Base-by-base conservation (phyloP, 371 early-diverging fungal genomes). In the Quaeritorhiza haematococci region DNA sequence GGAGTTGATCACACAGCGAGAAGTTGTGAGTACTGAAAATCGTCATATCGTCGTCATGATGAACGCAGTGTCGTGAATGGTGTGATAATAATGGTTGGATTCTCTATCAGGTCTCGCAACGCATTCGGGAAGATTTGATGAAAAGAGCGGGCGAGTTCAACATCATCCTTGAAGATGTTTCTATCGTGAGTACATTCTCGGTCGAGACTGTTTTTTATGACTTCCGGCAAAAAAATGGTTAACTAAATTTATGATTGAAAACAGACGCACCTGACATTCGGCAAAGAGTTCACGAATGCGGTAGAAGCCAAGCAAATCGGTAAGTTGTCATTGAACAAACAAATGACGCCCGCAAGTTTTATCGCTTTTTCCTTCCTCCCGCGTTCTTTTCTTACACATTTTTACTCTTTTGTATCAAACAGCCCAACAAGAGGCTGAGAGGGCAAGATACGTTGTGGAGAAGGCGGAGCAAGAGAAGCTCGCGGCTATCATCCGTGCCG, bases 1-100 rank as follows among this genome's bases (percentile, higher is more conserved):
- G 55, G 96, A 98, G 73, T 80, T 98, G 49, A 98, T 98, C 67
- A 98, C 98, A 17, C 98, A 98, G 83, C 88, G 98, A 71, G 98
- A 97, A 68, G 80, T 92, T 54, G 96, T 92, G 51, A 41, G 68
- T 48, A 27, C n/a, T n/a, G n/a, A n/a, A n/a, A n/a, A n/a, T n/a
- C n/a, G n/a, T n/a, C n/a, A n/a, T n/a, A n/a, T n/a, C n/a, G n/a
- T n/a, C n/a, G n/a, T n/a, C n/a, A n/a, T n/a, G n/a, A n/a, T n/a
- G n/a, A n/a, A n/a, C n/a, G n/a, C n/a, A n/a, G 26, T 29, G 19
- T 13, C 23, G 19, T 50, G 7, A 51, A 8, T n/a, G 51, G 53
- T 19, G n/a, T n/a, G n/a, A n/a, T n/a, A n/a, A n/a, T n/a, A n/a
- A n/a, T n/a, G n/a, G n/a, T n/a, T n/a, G n/a, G n/a, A n/a, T n/a